Percentiles rank a stretch among this genome's conserved stretches.
phyloP scores from a whole-genome alignment of 257 asterid species.

The Solanum peruvianum region DNA sequence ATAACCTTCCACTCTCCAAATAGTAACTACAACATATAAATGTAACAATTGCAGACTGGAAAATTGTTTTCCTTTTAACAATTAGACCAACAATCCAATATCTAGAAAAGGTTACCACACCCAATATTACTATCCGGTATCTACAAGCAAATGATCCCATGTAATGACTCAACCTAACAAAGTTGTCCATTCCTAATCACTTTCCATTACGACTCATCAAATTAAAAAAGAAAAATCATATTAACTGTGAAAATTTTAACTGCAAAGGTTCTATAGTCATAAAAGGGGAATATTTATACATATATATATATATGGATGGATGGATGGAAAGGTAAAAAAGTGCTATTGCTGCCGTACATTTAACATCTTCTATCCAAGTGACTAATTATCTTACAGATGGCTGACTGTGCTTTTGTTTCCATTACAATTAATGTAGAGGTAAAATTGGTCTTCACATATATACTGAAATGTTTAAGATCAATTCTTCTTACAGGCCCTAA shows the following conservation, averaged over 20 bases:
- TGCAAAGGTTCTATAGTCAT: background rate
- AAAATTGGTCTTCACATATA: background rate
- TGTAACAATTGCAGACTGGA: background rate
- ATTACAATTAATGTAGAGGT: background rate
- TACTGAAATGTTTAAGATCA: background rate
- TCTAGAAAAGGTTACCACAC: background rate
- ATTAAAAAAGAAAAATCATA: background rate
- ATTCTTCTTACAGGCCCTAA: background rate
- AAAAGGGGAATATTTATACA: background rate
- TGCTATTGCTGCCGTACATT: background rate
- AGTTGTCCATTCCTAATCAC: background rate
- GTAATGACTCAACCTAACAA: background rate
- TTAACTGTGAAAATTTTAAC: background rate
- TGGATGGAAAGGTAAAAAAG: background rate
- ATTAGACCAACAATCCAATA: background rate
- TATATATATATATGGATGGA: background rate
- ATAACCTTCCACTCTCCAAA: background rate
- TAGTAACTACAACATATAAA: background rate
- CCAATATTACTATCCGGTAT: background rate
- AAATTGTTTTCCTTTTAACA: background rate
- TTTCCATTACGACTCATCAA: background rate
- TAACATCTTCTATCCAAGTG: background rate
- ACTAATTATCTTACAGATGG: background rate
- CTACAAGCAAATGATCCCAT: background rate
- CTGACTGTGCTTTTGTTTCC: background rate